A percentile compares a stretch with the other conserved stretches of the same genome.
Conservation (phyloP, 2,329 filamentous ascomycete species). For the Metarhizium robertsii region DNA sequence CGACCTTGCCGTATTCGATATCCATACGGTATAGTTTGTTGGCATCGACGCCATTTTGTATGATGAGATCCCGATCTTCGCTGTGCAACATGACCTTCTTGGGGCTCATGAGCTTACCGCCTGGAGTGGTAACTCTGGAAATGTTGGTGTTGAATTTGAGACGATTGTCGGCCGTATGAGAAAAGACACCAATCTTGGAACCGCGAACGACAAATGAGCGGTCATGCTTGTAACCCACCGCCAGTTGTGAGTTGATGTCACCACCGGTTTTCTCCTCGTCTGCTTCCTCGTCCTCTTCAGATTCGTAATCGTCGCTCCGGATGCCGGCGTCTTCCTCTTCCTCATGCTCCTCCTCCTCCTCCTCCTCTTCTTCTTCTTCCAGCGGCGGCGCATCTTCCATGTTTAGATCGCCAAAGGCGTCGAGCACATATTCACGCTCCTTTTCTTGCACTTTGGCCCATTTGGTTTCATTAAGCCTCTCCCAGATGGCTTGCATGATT, state of each 20-base stretch:
- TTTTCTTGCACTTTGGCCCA: conserved; percentile 90
- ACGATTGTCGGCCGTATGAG: conserved; percentile 85
- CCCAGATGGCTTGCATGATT: conserved; percentile 92
- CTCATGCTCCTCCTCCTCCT: conserved; percentile 50
- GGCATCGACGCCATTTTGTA: conserved; percentile 75
- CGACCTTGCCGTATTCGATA: conserved; percentile 92
- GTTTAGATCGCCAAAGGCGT: conserved; percentile 88
- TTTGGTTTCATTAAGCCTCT: conserved; percentile 87
- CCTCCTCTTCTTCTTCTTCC: conserved; percentile 42
- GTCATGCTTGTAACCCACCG: conserved; percentile 95
- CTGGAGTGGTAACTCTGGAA: conserved; percentile 84
- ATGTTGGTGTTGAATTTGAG: conserved; percentile 96
- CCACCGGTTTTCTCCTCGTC: conserved; percentile 67
- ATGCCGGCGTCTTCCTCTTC: conserved; percentile 57
- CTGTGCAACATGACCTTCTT: conserved; percentile 96
- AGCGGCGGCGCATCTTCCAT: conserved; percentile 65
- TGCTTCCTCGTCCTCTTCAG: conserved; percentile 59
- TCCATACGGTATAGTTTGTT: conserved; percentile 97
- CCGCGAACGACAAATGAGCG: conserved; percentile 94
- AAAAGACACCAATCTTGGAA: conserved; percentile 98
- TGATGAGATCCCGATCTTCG: conserved; percentile 79
- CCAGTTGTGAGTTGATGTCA: conserved; percentile 86
- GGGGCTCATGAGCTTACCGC: conserved; percentile 80
- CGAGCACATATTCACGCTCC: conserved; percentile 87
- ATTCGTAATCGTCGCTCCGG: conserved; percentile 59